Evolutionary conservation across 306 rosid genomes (phyloP).

Genomic region (Castanea mollissima): DNA sequence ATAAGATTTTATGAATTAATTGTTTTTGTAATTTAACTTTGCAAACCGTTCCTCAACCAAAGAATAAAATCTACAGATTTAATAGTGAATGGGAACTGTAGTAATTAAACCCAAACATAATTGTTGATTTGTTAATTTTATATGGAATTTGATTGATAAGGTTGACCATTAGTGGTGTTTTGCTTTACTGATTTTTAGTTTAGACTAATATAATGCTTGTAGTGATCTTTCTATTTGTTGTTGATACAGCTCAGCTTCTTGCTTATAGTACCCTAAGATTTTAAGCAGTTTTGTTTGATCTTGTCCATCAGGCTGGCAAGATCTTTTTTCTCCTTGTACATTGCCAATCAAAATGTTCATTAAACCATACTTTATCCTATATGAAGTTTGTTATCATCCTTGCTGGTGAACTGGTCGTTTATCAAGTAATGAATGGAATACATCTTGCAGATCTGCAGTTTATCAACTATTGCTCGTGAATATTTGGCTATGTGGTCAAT

Average conservation of each 20-base stretch:
- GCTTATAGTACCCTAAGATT: neutral
- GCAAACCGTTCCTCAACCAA: too few species aligned
- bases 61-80: too few species aligned
- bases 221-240: neutral
- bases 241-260: neutral
- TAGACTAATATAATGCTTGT: neutral
- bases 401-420: neutral
- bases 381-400: neutral
- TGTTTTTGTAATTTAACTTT: too few species aligned
- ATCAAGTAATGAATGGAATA: constrained; percentile 1
- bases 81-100: neutral
- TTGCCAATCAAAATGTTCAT: neutral
- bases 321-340: neutral
- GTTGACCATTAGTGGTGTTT: neutral
- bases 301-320: neutral
- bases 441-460: constrained; percentile 74
- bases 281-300: neutral
- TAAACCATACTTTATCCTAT: neutral
- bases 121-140: neutral
- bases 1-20: too few species aligned
- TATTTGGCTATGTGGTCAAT: constrained; percentile 68
- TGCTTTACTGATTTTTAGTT: neutral
- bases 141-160: neutral
- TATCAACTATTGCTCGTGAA: constrained; percentile 87
- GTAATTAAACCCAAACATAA: neutral